Conservation (phyloP, 352 stramenopile genomes). For the Phytophthora meadii region DNA sequence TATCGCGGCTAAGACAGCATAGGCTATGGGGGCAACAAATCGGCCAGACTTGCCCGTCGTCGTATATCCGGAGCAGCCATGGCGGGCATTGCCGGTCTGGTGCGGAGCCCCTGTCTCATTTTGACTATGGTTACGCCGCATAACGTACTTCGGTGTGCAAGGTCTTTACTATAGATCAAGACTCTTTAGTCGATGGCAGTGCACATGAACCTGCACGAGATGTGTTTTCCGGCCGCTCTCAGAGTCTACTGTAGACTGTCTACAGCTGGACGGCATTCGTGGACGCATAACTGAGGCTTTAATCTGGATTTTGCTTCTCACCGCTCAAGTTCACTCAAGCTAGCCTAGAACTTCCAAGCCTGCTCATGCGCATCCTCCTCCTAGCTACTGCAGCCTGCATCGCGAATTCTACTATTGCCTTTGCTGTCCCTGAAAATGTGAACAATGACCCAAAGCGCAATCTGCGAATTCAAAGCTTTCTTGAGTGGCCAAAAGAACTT, state of each 20-base stretch:
- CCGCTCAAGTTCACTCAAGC: slow-evolving; percentile 6
- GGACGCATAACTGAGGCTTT: neutral
- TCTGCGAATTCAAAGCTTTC: slow-evolving; percentile 16
- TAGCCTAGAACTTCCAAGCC: neutral
- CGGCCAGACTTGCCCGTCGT: too few relatives aligned
- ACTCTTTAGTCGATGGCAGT: too few relatives aligned
- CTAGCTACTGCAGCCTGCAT: neutral
- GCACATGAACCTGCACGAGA: too few relatives aligned
- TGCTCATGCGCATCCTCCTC: slow-evolving; percentile 12
- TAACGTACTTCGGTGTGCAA: too few relatives aligned
- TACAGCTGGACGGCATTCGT: neutral
- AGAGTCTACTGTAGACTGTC: neutral
- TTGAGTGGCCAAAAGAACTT: slow-evolving; percentile 11
- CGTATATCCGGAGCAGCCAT: too few relatives aligned
- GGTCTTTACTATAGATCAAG: too few relatives aligned
- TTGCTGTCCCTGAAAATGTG: neutral
- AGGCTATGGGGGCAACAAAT: too few relatives aligned
- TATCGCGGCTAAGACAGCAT: too few relatives aligned
- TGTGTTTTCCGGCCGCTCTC: slow-evolving; percentile 6
- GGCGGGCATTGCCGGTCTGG: too few relatives aligned
- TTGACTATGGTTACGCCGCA: too few relatives aligned
- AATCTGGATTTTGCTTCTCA: slow-evolving; percentile 2
- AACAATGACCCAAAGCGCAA: slow-evolving; percentile 2
- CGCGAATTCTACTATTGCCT: neutral
- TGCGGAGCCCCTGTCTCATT: too few relatives aligned